Percentiles rank a stretch among this genome's conserved stretches.
Evolutionary conservation across 495 filamentous ascomycete genomes (phyloP).

Genomic region (Penicillium arizonense): DNA sequence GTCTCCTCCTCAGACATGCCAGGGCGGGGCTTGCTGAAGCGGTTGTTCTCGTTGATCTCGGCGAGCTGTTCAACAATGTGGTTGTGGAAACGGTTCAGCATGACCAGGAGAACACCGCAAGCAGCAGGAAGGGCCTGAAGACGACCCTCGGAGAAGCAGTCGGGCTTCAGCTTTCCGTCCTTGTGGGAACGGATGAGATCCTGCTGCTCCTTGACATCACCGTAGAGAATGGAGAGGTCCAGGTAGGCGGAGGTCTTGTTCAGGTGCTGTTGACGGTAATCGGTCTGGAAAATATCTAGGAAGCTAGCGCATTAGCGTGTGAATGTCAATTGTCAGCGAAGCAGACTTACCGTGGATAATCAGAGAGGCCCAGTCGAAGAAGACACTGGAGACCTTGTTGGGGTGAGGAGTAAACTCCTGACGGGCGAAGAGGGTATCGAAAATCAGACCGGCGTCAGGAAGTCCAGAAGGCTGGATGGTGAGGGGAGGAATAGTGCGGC

Average conservation of each 20-base stretch:
- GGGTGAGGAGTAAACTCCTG: slow-evolving; percentile 53
- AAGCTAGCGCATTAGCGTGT: slow-evolving; percentile 3
- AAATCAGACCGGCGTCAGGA: slow-evolving; percentile 53
- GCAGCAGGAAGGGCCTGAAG: slow-evolving; percentile 56
- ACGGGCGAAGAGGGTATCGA: slow-evolving; percentile 53
- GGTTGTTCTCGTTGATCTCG: slow-evolving; percentile 67
- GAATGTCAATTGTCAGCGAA: too few relatives aligned
- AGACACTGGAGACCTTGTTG: slow-evolving; percentile 57
- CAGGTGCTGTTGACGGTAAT: slow-evolving; percentile 49
- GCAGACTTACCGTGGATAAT: slow-evolving; percentile 49
- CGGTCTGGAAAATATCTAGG: slow-evolving; percentile 58
- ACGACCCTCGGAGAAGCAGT: slow-evolving; percentile 56
- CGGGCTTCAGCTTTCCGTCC: slow-evolving; percentile 57
- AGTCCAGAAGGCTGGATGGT: slow-evolving; percentile 51
- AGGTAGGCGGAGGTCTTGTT: slow-evolving; percentile 60
- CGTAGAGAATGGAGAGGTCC: slow-evolving; percentile 58
- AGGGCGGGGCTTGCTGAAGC: slow-evolving; percentile 61
- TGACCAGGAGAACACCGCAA: slow-evolving; percentile 55
- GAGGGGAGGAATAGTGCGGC: slow-evolving; percentile 50
- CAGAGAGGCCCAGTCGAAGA: slow-evolving; percentile 59
- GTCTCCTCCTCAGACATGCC: slow-evolving; percentile 46
- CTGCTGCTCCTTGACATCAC: slow-evolving; percentile 56
- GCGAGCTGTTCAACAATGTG: slow-evolving; percentile 68
- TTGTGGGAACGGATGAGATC: slow-evolving; percentile 54
- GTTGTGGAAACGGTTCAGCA: slow-evolving; percentile 73